Evolutionary conservation across 164 flowering plant genomes (phyloP), one percentile per base, ranked within the genome.

Genomic region (Kalanchoe fedtschenkoi): DNA sequence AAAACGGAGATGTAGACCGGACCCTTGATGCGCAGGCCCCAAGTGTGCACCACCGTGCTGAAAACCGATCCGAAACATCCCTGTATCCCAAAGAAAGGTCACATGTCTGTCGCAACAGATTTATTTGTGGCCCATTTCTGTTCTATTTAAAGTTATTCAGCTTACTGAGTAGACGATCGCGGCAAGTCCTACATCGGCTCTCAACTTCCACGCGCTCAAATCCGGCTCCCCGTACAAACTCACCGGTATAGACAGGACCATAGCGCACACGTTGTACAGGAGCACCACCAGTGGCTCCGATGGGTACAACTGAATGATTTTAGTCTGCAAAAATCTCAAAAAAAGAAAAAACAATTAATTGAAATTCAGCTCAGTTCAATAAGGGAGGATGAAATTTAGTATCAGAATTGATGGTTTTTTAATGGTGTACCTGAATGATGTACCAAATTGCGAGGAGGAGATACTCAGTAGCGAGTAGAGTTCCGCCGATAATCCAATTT

Each of bases 1-100:
- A 78, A 84, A 68, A 80, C 63, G 29, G 81, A 71, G 3, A 79
- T 76, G 67, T 65, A 83, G 5, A 77, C 62, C n/a, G 85, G 85
- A 5, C 85, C 88, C 61, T 75, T 81, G 60, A 59, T 38, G 57
- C 65, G 69, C 64, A 78, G 44, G 39, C 75, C 71, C 89, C 86
- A 84, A 24, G 78, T 74, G 15, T 74, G 74, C 41, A 76, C 38
- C 24, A 17, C 58, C 26, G 47, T 60, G 10, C 71, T 38, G 19
- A 77, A 28, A 24, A 66, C 46, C 42, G 68, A 63, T 54, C 78
- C 86, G 51, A 77, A 68, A 38, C 75, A 44, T 57, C 70, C 81
- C 81, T 75, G 37, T 16, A 28, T 16, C 22, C 19, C 19, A 29
- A 34, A 14, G 14, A 26, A 30, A 67, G 24, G 6, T 51, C 9